Conservation (phyloP, 1,284 basidiomycete genomes). For the Flammula alnicola region DNA sequence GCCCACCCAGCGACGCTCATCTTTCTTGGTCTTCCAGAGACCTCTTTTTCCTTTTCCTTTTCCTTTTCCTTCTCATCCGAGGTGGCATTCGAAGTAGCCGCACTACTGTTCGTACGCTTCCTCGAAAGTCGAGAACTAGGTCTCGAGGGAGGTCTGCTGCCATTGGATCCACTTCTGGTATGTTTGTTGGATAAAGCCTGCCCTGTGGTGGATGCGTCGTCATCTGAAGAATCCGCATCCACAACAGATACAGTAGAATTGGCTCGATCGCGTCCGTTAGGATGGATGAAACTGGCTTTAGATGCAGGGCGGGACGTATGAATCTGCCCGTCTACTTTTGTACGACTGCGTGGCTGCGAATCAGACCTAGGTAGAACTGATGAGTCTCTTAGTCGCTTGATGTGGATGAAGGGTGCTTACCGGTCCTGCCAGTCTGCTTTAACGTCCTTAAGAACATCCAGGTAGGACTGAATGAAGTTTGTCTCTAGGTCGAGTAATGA, state of each 20-base stretch:
- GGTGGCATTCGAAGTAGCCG: constrained; percentile 30
- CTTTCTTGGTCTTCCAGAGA: constrained; percentile 32
- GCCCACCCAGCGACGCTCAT: constrained; percentile 69
- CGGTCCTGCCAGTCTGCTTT: constrained; percentile 66
- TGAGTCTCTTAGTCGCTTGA: background rate
- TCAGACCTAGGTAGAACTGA: constrained; percentile 8
- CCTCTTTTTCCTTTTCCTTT: constrained; percentile 29
- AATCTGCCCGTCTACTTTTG: background rate
- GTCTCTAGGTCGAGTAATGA: constrained; percentile 73
- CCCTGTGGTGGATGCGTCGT: constrained; percentile 35
- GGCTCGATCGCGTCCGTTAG: constrained; percentile 3
- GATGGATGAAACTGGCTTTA: constrained; percentile 2
- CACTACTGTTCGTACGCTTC: constrained; percentile 61
- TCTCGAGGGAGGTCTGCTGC: constrained; percentile 51
- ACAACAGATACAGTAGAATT: constrained; percentile 20
- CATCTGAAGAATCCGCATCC: constrained; percentile 39
- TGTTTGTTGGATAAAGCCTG: constrained; percentile 36
- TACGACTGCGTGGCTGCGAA: constrained; percentile 1
- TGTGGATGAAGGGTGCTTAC: constrained; percentile 42
- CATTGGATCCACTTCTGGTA: constrained; percentile 46
- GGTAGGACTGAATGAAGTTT: constrained; percentile 73
- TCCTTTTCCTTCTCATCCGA: constrained; percentile 36
- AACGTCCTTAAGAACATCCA: constrained; percentile 71
- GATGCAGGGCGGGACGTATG: constrained; percentile 4
- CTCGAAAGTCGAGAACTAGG: constrained; percentile 59